phyloP scores from a whole-genome alignment of 768 basidiomycete genomes.

The Mycena venus region DNA sequence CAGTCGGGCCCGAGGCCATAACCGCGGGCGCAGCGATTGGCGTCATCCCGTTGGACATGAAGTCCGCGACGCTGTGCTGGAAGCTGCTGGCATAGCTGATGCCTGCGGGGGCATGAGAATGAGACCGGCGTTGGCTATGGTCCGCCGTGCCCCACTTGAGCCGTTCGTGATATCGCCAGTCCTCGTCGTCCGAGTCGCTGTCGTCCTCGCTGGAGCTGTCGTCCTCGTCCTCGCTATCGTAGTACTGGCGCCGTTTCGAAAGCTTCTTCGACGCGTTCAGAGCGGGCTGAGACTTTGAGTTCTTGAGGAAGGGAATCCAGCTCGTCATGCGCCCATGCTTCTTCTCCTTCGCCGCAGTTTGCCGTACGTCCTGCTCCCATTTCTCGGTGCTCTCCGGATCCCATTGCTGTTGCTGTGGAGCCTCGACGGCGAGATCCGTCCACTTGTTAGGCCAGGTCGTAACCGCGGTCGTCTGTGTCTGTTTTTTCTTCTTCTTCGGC shows the following conservation, averaged over 20 bases:
- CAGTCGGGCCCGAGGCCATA: background rate
- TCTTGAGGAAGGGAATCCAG: constrained; percentile 26
- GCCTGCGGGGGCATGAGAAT: no score
- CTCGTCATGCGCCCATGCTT: constrained; percentile 13
- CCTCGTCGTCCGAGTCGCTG: constrained; percentile 21
- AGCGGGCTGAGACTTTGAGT: constrained; percentile 1
- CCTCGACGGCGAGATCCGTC: background rate
- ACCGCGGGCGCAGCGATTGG: constrained; percentile 1
- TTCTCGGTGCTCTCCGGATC: constrained; percentile 18
- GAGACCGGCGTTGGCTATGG: background rate
- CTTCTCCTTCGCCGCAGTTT: constrained; percentile 26
- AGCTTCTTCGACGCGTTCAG: background rate
- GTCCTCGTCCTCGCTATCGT: constrained; percentile 4
- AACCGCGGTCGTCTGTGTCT: constrained; percentile 12
- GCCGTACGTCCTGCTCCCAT: constrained; percentile 26
- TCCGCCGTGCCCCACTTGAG: constrained; percentile 18
- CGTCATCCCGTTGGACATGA: constrained; percentile 26
- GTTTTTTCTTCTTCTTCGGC: constrained; percentile 16
- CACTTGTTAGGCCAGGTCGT: constrained; percentile 24
- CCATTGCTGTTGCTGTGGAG: background rate
- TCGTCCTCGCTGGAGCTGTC: constrained; percentile 8
- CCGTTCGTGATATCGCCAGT: constrained; percentile 18
- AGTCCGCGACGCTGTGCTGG: constrained; percentile 28
- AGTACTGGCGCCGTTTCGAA: background rate
- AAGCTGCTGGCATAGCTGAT: no score